These are phyloP conservation scores for Citrus inodora DNA, from an alignment of 345 rosid genomes.

Conservation along the genomic window DNA sequence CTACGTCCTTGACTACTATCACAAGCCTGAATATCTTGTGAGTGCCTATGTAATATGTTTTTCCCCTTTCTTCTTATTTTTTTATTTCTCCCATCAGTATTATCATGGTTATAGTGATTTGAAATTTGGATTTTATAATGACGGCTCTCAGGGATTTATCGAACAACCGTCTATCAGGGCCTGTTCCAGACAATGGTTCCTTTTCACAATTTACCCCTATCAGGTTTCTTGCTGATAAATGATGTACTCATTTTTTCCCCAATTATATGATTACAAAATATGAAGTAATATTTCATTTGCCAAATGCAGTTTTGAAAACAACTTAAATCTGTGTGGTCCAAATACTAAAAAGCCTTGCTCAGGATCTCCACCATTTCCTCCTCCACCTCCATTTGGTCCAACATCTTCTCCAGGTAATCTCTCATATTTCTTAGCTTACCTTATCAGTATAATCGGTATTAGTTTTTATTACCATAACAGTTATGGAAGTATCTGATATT, in stretches of 20 bases:
- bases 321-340: slow-evolving; percentile 86
- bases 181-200: slow-evolving; percentile 32
- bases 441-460: neutral
- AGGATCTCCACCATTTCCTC: slow-evolving; percentile 98
- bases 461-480: neutral
- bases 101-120: neutral
- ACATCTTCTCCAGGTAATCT: slow-evolving; percentile 66
- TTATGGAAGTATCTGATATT: neutral
- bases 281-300: slow-evolving; percentile 3
- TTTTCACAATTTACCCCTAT: slow-evolving; percentile 25
- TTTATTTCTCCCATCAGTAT: too few relatives aligned
- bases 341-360: slow-evolving; percentile 91
- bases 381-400: slow-evolving; percentile 92
- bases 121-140: neutral
- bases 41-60: too few relatives aligned
- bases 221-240: slow-evolving; percentile 21
- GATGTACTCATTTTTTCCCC: neutral
- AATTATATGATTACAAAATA: neutral
- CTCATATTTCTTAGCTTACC: neutral
- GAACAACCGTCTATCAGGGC: slow-evolving; percentile 35
- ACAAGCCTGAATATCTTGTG: too few relatives aligned
- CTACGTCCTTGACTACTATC: too few relatives aligned
- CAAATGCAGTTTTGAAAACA: slow-evolving; percentile 88
- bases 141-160: slow-evolving; percentile 32
- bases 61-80: too few relatives aligned